These are phyloP conservation scores for Pleurotus salmoneostramineus DNA, from an alignment of 768 basidiomycete species.

Conservation along the genomic window DNA sequence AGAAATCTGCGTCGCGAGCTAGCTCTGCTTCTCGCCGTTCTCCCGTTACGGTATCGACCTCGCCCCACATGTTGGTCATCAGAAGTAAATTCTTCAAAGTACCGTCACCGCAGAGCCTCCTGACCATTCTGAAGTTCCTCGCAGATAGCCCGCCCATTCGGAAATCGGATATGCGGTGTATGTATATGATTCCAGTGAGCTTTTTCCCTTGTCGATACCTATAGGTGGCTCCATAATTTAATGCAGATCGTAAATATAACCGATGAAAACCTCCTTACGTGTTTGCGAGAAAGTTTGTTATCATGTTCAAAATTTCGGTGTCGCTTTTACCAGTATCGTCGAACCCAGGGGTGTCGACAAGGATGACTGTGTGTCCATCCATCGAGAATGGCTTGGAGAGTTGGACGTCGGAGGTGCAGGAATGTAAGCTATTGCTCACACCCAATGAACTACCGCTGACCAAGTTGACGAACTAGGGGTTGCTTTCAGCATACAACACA, in stretches of 20 bases:
- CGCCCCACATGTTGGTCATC: constrained; percentile 41
- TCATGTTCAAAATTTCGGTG: constrained; percentile 30
- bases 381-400: constrained; percentile 23
- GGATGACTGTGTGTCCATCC: constrained; percentile 21
- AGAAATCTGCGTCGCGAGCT: background rate
- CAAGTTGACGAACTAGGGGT: constrained; percentile 35
- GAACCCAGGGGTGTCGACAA: constrained; percentile 44
- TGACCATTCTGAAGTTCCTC: constrained; percentile 40
- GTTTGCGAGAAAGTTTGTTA: constrained; percentile 17
- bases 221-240: constrained; percentile 7
- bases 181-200: constrained; percentile 35
- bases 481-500: background rate
- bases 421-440: constrained; percentile 33
- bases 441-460: constrained; percentile 29
- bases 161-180: constrained; percentile 34
- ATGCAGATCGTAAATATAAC: constrained; percentile 14
- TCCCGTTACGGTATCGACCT: constrained; percentile 27
- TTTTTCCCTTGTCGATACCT: constrained; percentile 16
- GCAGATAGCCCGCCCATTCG: constrained; percentile 30
- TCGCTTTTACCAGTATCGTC: constrained; percentile 33
- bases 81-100: constrained; percentile 38
- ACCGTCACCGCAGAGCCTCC: constrained; percentile 36
- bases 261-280: constrained; percentile 12
- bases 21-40: constrained; percentile 4
- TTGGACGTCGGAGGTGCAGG: constrained; percentile 32